Evolutionary conservation across 2,329 filamentous ascomycete genomes (phyloP).

Genomic region (Curvularia lunata): DNA sequence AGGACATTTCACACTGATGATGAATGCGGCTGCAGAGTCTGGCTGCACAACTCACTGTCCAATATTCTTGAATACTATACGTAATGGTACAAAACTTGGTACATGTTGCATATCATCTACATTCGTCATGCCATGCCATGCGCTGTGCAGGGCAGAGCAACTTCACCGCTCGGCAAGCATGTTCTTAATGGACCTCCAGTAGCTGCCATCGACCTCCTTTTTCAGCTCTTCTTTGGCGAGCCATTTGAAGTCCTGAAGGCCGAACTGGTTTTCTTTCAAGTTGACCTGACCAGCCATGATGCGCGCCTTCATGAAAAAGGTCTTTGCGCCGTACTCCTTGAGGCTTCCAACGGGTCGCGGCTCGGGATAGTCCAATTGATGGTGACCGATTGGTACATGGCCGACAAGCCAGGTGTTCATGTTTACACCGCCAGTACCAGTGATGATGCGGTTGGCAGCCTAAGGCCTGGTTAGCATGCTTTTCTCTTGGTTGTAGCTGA

Average conservation of each 20-base stretch:
- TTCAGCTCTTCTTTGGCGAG: slow-evolving; percentile 86
- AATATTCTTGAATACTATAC: slow-evolving; percentile 7
- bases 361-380: slow-evolving; percentile 64
- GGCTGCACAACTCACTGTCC: not conserved
- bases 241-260: slow-evolving; percentile 87
- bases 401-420: slow-evolving; percentile 99
- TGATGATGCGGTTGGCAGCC: slow-evolving; percentile 81
- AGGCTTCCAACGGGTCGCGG: slow-evolving; percentile 22
- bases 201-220: slow-evolving; percentile 67
- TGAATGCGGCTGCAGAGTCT: not conserved
- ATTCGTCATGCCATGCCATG: not conserved
- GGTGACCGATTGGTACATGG: slow-evolving; percentile 84
- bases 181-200: slow-evolving; percentile 77
- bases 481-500: not conserved
- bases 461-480: slow-evolving; percentile 51
- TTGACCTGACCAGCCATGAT: slow-evolving; percentile 98
- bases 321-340: slow-evolving; percentile 73
- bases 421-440: slow-evolving; percentile 81
- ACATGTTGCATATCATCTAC: slow-evolving; percentile 4
- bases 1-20: slow-evolving; percentile 14
- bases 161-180: slow-evolving; percentile 79
- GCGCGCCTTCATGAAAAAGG: slow-evolving; percentile 93
- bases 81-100: slow-evolving; percentile 5
- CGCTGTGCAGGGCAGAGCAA: not conserved
- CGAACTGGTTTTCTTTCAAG: slow-evolving; percentile 72